Conservation (phyloP, 1,139 yeast genomes). For the Saccharomycopsis hybrid region DNA sequence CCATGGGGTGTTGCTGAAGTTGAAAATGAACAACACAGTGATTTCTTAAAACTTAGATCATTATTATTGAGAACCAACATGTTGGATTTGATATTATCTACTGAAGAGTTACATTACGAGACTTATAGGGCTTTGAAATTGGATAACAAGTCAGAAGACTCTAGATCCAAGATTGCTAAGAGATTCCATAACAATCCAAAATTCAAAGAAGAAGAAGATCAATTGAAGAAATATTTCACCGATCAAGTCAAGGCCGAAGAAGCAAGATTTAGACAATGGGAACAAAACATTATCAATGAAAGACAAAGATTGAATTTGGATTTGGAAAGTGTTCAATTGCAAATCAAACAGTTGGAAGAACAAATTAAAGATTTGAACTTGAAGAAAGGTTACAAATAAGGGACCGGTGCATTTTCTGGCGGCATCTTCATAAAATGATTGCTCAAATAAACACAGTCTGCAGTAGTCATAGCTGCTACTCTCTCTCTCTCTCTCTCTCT, state of each 20-base stretch:
- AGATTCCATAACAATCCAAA: constrained; percentile 68
- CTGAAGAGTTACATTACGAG: constrained; percentile 92
- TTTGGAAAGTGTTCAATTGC: constrained; percentile 77
- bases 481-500: neutral
- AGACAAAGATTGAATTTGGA: constrained; percentile 92
- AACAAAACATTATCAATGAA: constrained; percentile 88
- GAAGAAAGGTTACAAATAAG: constrained; percentile 29
- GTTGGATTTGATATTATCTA: constrained; percentile 80
- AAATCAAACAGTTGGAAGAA: constrained; percentile 65
- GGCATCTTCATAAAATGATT: no score
- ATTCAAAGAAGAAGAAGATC: constrained; percentile 93
- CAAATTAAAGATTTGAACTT: constrained; percentile 65
- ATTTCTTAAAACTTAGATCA: constrained; percentile 85
- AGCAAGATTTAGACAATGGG: constrained; percentile 97
- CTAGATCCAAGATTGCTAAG: constrained; percentile 31
- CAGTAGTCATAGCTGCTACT: neutral
- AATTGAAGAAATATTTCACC: constrained; percentile 90
- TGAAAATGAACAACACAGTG: constrained; percentile 93
- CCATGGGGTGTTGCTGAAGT: constrained; percentile 98
- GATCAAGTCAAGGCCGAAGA: constrained; percentile 97
- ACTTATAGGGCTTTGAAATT: constrained; percentile 78
- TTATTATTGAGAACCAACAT: constrained; percentile 85
- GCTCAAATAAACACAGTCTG: no score
- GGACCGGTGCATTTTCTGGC: neutral
- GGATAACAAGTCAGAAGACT: constrained; percentile 35